phyloP scores from a whole-genome alignment of 2,329 filamentous ascomycete species.

The Verticillium klebahnii region DNA sequence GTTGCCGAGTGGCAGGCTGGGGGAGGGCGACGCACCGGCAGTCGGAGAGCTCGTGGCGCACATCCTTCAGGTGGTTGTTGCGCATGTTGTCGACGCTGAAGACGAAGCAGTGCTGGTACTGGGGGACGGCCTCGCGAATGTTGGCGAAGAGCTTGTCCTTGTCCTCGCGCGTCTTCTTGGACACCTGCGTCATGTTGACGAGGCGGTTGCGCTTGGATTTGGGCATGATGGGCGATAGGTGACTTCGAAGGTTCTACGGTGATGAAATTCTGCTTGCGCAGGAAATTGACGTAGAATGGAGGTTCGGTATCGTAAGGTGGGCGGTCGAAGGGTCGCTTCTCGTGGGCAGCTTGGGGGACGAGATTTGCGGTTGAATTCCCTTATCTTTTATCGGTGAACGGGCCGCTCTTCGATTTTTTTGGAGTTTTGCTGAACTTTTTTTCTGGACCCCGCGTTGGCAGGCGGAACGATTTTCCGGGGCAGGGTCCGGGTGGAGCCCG shows the following conservation, averaged over 20 bases:
- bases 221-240: conserved; percentile 61
- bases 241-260: neutral
- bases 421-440: conserved; percentile 14
- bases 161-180: conserved; percentile 91
- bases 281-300: neutral
- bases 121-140: conserved; percentile 77
- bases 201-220: conserved; percentile 91
- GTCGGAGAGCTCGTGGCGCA: conserved; percentile 79
- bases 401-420: conserved; percentile 1
- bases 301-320: neutral
- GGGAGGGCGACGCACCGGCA: conserved; percentile 57
- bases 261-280: neutral
- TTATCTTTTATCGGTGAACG: conserved; percentile 2
- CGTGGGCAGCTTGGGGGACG: neutral
- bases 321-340: neutral
- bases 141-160: conserved; percentile 84
- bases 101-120: conserved; percentile 89
- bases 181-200: conserved; percentile 84
- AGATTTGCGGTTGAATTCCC: neutral
- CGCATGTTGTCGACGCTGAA: conserved; percentile 97
- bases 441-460: conserved; percentile 16
- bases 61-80: conserved; percentile 91
- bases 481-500: neutral
- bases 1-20: neutral
- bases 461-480: conserved; percentile 14